Evolutionary conservation across 306 rosid genomes (phyloP).

Genomic region (Senna siamea): DNA sequence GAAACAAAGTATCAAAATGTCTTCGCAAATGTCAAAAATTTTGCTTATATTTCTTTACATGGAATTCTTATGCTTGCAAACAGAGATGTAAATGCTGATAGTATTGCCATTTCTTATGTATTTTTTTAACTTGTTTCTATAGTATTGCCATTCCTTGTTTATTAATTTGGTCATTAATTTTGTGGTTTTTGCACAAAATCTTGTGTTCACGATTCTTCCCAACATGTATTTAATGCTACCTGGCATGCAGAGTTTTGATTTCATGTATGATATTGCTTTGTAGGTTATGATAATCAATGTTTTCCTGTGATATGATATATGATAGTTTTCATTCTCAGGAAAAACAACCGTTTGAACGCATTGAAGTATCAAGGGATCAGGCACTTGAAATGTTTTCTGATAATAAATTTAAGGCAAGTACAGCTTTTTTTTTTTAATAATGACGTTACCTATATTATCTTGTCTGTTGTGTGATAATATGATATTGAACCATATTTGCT

Average conservation of each 20-base stretch:
- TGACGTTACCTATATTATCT: not conserved
- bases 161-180: too few relatives aligned
- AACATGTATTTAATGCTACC: conserved; percentile 11
- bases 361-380: conserved; percentile 86
- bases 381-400: conserved; percentile 89
- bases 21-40: not conserved
- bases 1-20: conserved; percentile 2
- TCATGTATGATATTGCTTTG: not conserved
- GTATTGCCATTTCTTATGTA: not conserved
- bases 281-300: not conserved
- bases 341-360: conserved; percentile 91
- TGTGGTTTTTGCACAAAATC: too few relatives aligned
- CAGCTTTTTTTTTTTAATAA: conserved; percentile 22
- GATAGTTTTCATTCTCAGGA: conserved; percentile 54
- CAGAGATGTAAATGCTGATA: not conserved
- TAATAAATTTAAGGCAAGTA: conserved; percentile 82
- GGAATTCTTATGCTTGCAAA: conserved; percentile 17
- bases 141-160: not conserved
- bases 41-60: conserved; percentile 12
- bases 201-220: not conserved
- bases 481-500: conserved; percentile 20
- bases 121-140: not conserved
- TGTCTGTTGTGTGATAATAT: not conserved
- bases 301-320: conserved; percentile 30
- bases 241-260: not conserved